phyloP scores from a whole-genome alignment of 345 rosid genomes.

The Lagerstroemia speciosa region DNA sequence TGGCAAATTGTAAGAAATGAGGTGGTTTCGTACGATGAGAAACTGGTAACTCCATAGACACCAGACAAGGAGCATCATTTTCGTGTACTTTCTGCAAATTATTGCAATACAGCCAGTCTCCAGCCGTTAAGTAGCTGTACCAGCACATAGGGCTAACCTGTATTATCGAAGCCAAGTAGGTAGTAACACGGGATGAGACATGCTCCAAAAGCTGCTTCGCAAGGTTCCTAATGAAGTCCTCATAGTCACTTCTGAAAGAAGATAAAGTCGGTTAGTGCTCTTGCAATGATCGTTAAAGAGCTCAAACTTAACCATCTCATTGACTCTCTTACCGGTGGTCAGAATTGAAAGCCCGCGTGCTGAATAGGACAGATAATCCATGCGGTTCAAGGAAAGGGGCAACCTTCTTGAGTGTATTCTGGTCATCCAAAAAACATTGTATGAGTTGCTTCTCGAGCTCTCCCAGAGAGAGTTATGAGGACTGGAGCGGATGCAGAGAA shows the following conservation, averaged over 20 bases:
- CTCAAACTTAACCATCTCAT: not conserved
- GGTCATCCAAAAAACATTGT: slow-evolving; percentile 17
- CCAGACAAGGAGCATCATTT: slow-evolving; percentile 5
- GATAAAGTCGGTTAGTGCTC: not conserved
- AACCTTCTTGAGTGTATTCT: slow-evolving; percentile 66
- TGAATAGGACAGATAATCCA: slow-evolving; percentile 41
- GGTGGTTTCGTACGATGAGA: too few species aligned
- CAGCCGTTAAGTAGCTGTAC: too few species aligned
- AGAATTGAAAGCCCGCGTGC: slow-evolving; percentile 48
- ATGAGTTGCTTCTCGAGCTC: not conserved
- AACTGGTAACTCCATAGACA: too few species aligned
- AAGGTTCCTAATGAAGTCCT: slow-evolving; percentile 70
- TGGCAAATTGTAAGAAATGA: not conserved
- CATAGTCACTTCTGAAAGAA: slow-evolving; percentile 53
- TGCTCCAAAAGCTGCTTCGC: slow-evolving; percentile 51
- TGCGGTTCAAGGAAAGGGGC: slow-evolving; percentile 59
- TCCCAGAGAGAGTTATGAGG: slow-evolving; percentile 5
- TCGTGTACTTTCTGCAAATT: too few species aligned
- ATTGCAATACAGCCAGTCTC: too few species aligned
- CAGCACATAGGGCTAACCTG: slow-evolving; percentile 40
- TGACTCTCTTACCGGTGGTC: slow-evolving; percentile 51
- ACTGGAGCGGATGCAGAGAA: slow-evolving; percentile 7
- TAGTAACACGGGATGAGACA: slow-evolving; percentile 57
- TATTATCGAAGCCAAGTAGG: slow-evolving; percentile 68
- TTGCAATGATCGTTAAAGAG: not conserved